Evolutionary conservation across 1,284 basidiomycete genomes (phyloP), one percentile per base, ranked within the genome.

Genomic region (Ceratorhiza oryzae-sativae): DNA sequence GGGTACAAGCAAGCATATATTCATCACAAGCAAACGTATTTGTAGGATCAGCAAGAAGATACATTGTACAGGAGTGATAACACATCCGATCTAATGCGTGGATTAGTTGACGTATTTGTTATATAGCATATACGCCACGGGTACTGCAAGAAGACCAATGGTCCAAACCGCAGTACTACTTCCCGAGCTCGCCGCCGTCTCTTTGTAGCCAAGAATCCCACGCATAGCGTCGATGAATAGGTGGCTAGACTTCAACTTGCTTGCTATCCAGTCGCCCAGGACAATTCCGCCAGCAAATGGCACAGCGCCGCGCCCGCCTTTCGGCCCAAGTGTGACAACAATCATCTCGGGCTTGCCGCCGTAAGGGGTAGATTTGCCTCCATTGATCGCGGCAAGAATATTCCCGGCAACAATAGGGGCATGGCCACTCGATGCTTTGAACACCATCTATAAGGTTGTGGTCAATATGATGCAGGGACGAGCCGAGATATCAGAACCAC

Each of bases 331-430:
- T 13, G 62, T 72, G 27, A 72, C 72, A 6, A 68, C 6, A 4
- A 68, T 58, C 51, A 39, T 25, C 42, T 72, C 72, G 2, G 34
- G 30, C 32, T 56, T 61, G n/a, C 62, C 58, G 39, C 42, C 32
- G 32, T 72, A 72, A 30, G 41, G 30, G 10, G 61, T 46, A 32
- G 41, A 12, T 23, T 72, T 72, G 13, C 72, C 53, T 20, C 73
- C 73, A 4, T 72, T 65, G 55, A 73, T 58, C 12, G 71, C 65
- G 6, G 71, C 58, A 30, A 75, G 51, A 36, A 75, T 68, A 46
- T 75, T 75, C 18, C 53, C 46, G 13, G 60, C 62, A 30, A 72
- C 49, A n/a, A 72, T 51, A 23, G 73, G 55, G 9, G 58, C 60
- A 27, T 75, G 74, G 6, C 36, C 60, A 23, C 1, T 30, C 2